Percentiles rank a stretch among this genome's conserved stretches.
Conservation (phyloP, 176 grass and related monocot species). For the Juncus inflexus region DNA sequence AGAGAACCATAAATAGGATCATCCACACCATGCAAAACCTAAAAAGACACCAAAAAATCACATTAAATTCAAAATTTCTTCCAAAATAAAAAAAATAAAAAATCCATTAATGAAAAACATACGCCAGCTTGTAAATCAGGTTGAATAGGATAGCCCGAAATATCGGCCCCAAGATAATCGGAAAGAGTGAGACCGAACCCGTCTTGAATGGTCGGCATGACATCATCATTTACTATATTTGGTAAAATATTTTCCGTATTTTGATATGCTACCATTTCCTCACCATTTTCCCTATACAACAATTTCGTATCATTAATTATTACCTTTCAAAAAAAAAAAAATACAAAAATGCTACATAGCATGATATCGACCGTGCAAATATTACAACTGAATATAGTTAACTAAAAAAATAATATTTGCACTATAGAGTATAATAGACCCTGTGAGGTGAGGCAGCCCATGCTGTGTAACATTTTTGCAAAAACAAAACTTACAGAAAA, state of each 20-base stretch:
- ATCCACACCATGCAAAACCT: conserved; percentile 61
- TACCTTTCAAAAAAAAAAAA: no score
- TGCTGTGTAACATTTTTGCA: background rate
- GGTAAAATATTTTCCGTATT: conserved; percentile 59
- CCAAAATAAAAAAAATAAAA: background rate
- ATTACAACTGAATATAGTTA: no score
- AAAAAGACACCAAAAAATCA: conserved; percentile 23
- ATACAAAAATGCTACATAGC: no score
- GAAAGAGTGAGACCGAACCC: conserved; percentile 64
- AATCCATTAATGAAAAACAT: conserved; percentile 1
- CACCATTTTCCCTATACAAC: conserved; percentile 17
- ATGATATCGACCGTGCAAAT: background rate
- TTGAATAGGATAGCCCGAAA: conserved; percentile 64
- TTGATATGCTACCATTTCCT: conserved; percentile 39
- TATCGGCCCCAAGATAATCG: conserved; percentile 81
- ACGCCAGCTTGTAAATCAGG: conserved; percentile 63
- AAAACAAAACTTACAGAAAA: background rate
- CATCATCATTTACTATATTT: conserved; percentile 38
- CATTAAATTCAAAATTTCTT: conserved; percentile 1
- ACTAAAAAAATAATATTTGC: background rate
- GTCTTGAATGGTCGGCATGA: conserved; percentile 70
- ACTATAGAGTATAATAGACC: background rate
- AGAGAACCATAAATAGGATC: conserved; percentile 72
- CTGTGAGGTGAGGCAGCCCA: no score
- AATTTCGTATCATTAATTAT: no score